Percentiles rank a stretch among this genome's conserved stretches.
phyloP scores from a whole-genome alignment of 495 filamentous ascomycete species.

The Penicillium chermesinum region DNA sequence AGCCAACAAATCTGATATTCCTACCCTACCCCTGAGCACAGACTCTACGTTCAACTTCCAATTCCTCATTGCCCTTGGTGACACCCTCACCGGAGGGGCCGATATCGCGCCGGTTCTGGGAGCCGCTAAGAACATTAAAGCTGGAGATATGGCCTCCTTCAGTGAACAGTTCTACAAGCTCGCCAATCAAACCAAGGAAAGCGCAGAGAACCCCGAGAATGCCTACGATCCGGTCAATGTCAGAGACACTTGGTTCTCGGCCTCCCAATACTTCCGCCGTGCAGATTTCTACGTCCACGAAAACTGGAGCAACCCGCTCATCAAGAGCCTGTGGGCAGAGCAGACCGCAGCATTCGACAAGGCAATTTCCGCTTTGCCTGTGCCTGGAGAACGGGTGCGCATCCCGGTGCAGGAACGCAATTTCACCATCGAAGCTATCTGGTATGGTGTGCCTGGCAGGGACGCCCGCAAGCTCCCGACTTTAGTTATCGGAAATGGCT shows the following conservation, averaged over 20 bases:
- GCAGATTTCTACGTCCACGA: conserved; percentile 44
- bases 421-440: conserved; percentile 3
- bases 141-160: conserved; percentile 7
- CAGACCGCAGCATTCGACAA: conserved; percentile 45
- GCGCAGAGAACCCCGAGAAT: conserved; percentile 3
- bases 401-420: not conserved
- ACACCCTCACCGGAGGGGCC: not conserved
- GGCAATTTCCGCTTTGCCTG: conserved; percentile 31
- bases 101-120: conserved; percentile 5
- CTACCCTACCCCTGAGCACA: not conserved
- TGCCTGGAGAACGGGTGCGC: conserved; percentile 31
- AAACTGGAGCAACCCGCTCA: conserved; percentile 22
- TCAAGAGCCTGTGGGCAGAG: conserved; percentile 41
- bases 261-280: conserved; percentile 31
- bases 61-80: not conserved
- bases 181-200: not conserved
- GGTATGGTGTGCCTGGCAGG: not conserved
- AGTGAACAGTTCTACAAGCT: conserved; percentile 9
- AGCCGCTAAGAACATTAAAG: conserved; percentile 11
- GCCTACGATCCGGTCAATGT: conserved; percentile 4
- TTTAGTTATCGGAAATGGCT: conserved; percentile 14
- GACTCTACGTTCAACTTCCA: conserved; percentile 4
- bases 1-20: not conserved
- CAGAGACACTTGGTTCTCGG: conserved; percentile 7
- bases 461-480: not conserved